A percentile compares a stretch with the other conserved stretches of the same genome.
These are phyloP conservation scores for Kingdonia uniflora DNA, from an alignment of 164 flowering plant species.

Conservation along the genomic window DNA sequence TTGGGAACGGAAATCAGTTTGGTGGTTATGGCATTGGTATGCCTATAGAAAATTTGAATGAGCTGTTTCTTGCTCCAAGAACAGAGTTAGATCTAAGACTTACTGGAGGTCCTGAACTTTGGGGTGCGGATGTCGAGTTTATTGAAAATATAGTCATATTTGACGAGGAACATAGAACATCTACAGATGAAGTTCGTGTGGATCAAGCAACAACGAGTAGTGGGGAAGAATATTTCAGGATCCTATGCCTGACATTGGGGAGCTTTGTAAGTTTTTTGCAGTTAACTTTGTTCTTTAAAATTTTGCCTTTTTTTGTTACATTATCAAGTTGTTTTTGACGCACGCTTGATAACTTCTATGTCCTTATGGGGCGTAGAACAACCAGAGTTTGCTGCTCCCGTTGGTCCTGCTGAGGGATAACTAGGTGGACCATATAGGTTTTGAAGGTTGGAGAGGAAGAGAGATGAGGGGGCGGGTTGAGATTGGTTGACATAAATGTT, in stretches of 20 bases:
- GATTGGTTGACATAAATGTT: too few relatives aligned
- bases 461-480: too few relatives aligned
- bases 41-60: slow-evolving; percentile 26
- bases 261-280: slow-evolving; percentile 47
- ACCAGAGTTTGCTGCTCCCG: too few relatives aligned
- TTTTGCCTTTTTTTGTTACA: background rate
- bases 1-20: slow-evolving; percentile 67
- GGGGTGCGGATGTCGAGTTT: slow-evolving; percentile 56
- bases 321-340: too few relatives aligned
- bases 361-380: too few relatives aligned
- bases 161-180: slow-evolving; percentile 20
- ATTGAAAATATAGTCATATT: slow-evolving; percentile 43
- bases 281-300: background rate
- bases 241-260: slow-evolving; percentile 49
- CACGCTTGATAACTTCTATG: too few relatives aligned
- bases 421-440: too few relatives aligned
- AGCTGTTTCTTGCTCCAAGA: slow-evolving; percentile 68
- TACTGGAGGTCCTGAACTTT: slow-evolving; percentile 77
- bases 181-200: slow-evolving; percentile 30
- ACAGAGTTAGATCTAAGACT: slow-evolving; percentile 57
- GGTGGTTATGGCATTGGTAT: slow-evolving; percentile 81
- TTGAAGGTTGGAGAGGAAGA: too few relatives aligned
- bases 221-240: slow-evolving; percentile 32
- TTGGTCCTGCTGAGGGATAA: too few relatives aligned
- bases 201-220: slow-evolving; percentile 18